Conservation (phyloP, 1,139 yeast genomes). For the Scheffersomyces illinoinensis region DNA sequence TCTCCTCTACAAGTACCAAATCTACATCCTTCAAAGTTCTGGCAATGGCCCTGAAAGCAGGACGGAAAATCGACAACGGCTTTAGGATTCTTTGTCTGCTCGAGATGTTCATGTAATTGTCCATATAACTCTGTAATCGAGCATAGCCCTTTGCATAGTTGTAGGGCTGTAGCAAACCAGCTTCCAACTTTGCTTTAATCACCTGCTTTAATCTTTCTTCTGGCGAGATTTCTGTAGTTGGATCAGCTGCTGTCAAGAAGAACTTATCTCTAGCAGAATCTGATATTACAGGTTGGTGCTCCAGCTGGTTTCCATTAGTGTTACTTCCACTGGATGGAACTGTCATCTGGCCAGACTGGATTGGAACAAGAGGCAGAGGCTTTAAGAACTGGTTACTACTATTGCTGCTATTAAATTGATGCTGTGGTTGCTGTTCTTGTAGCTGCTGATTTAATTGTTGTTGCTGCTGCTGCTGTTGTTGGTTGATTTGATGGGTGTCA, state of each 20-base stretch:
- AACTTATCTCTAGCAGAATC: slow-evolving; percentile 91
- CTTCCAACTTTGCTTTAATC: slow-evolving; percentile 93
- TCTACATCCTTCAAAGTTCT: slow-evolving; percentile 89
- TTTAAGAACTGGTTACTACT: slow-evolving; percentile 6
- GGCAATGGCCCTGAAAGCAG: slow-evolving; percentile 93
- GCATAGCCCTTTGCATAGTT: slow-evolving; percentile 95
- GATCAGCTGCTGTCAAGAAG: slow-evolving; percentile 95
- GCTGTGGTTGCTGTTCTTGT: slow-evolving; percentile 5
- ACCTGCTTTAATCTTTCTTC: slow-evolving; percentile 93
- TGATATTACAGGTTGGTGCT: slow-evolving; percentile 53
- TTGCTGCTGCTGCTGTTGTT: slow-evolving; percentile 11
- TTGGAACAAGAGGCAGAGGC: slow-evolving; percentile 2
- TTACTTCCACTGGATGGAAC: slow-evolving; percentile 1
- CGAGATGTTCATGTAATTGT: slow-evolving; percentile 83
- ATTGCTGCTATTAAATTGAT: slow-evolving; percentile 2
- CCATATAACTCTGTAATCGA: slow-evolving; percentile 87
- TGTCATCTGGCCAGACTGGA: not conserved
- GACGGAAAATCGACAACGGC: slow-evolving; percentile 84
- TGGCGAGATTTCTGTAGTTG: slow-evolving; percentile 91
- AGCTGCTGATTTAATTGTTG: slow-evolving; percentile 2
- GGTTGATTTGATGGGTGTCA: slow-evolving; percentile 11
- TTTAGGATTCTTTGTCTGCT: slow-evolving; percentile 86
- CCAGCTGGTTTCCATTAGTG: slow-evolving; percentile 1
- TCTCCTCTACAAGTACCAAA: slow-evolving; percentile 88
- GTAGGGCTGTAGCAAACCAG: slow-evolving; percentile 90